These are phyloP conservation scores for Diplogelasinospora grovesii DNA, from an alignment of 495 filamentous ascomycete species.

Conservation along the genomic window DNA sequence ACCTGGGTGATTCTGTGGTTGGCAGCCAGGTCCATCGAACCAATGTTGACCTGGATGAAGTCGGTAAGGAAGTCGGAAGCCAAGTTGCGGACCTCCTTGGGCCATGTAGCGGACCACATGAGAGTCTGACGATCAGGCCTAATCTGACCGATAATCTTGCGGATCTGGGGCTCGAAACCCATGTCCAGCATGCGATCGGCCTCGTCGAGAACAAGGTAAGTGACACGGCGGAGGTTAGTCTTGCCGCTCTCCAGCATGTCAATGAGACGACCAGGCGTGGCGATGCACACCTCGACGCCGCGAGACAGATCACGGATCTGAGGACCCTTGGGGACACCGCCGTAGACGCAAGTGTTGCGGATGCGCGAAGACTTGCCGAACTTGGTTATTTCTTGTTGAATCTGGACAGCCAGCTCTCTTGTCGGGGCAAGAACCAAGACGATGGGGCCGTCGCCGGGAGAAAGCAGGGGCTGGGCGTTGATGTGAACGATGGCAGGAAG, in stretches of 20 bases:
- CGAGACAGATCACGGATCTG: conserved; percentile 90
- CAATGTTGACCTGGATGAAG: conserved; percentile 99
- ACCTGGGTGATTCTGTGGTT: conserved; percentile 98
- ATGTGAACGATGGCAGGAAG: conserved; percentile 98
- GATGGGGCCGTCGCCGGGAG: conserved; percentile 95
- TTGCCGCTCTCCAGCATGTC: conserved; percentile 97
- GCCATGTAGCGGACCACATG: conserved; percentile 99
- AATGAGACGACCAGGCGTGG: conserved; percentile 93
- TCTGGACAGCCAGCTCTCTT: conserved; percentile 95
- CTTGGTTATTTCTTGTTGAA: conserved; percentile 90
- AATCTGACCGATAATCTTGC: conserved; percentile 96
- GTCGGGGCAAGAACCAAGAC: conserved; percentile 93
- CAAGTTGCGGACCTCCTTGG: conserved; percentile 94
- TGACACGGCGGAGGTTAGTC: conserved; percentile 96
- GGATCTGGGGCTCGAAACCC: conserved; percentile 85
- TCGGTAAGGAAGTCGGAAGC: conserved; percentile 93
- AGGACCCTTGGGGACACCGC: conserved; percentile 93
- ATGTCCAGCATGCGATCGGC: conserved; percentile 89
- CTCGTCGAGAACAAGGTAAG: conserved; percentile 85
- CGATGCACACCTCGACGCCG: conserved; percentile 87
- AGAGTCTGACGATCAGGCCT: conserved; percentile 97
- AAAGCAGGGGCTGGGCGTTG: conserved; percentile 94
- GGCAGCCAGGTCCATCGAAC: conserved; percentile 91
- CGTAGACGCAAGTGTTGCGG: conserved; percentile 98
- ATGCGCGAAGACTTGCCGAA: conserved; percentile 98